Evolutionary conservation across 169 alveolate species (phyloP), one percentile per base, ranked within the genome.

Genomic region (Eimeria necatrix): DNA sequence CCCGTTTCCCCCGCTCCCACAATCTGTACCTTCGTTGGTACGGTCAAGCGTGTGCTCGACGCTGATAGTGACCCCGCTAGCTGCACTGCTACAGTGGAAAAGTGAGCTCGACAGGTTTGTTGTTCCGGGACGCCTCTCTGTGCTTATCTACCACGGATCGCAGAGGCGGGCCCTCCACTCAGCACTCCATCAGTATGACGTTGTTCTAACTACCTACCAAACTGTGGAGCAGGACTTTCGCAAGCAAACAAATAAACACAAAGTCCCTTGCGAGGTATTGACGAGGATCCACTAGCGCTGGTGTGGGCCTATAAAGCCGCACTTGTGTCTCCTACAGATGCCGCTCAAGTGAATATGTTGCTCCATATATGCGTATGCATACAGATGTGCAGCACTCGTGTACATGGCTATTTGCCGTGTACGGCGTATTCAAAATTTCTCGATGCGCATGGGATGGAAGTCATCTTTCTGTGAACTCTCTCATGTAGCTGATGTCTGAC

Each of bases 21-120:
- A 6, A 51, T 32, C 85, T 2, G 85, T 60, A 59, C 91, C 90
- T 59, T 22, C 93, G 22, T 10, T 52, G 81, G 83, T 48, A 87
- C 91, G 93, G 60, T 94, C 93, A 48, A 41, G 93, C 56, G 95
- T 76, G 32, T 98, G 98, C 20, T 84, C 95, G 59, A 96, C 97
- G n/a, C 94, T 97, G 95, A 97, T 97, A 48, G 97, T 97, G 49
- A 95, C 96, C n/a, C 98, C 98, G 41, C 92, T 97, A 41, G 97
- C 98, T 26, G 97, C 98, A 81, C 91, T 97, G 52, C 61, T 96
- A 84, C 98, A 96, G 94, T 97, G 98, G 98, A 94, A 95, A 64
- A 94, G 94, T 48, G 98, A 97, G 87, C 95, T 97, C 26, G 96
- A 95, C 49, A 89, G 95, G 70, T 95, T 94, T 93, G 96, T 95